Evolutionary conservation across 2,329 filamentous ascomycete genomes (phyloP), one percentile per base, ranked within the genome.

Genomic region (Bipolaris bicolor): DNA sequence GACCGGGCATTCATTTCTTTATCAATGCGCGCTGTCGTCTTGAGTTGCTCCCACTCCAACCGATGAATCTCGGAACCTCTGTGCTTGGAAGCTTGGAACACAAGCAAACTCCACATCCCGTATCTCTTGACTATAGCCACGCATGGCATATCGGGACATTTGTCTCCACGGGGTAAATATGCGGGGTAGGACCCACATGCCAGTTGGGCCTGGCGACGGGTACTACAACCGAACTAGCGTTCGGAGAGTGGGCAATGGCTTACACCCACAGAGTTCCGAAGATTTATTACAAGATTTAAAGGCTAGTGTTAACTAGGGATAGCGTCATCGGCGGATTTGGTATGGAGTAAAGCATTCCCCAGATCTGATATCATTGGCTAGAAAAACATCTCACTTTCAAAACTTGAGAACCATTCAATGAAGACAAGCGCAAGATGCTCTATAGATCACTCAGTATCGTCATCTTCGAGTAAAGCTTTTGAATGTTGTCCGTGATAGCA

Each of bases 191-290:
- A 36, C 16, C 18, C 31, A 49, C 50, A 41, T 29, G 41, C 9
- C 43, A 47, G 29, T 9, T 11, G 11, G 20, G 13, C 20, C n/a
- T 18, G 18, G 29, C 10, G 11, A 11, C n/a, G 31, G 31, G 45
- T 20, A n/a, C 50, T 16, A 5, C 6, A 20, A 20, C 20, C 33
- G 29, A 29, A 29, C 39, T 58, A 52, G 57, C 50, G 47, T 39
- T 55, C 53, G 60, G 60, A 62, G 55, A 39, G 57, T 55, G 60
- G 60, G 53, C 41, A 16, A 36, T 33, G 43, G 45, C 36, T 33
- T 40, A 6, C 13, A 5, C 15, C 26, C 41, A 52, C 39, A 31
- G n/a, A 15, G 2, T 13, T 31, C n/a, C 24, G 22, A 16, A 7
- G 3, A 29, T 29, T 1, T 10, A 16, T 10, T 11, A 22, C 6